Evolutionary conservation across 176 grass and related monocot genomes (phyloP).

Genomic region (Musa beccarii): DNA sequence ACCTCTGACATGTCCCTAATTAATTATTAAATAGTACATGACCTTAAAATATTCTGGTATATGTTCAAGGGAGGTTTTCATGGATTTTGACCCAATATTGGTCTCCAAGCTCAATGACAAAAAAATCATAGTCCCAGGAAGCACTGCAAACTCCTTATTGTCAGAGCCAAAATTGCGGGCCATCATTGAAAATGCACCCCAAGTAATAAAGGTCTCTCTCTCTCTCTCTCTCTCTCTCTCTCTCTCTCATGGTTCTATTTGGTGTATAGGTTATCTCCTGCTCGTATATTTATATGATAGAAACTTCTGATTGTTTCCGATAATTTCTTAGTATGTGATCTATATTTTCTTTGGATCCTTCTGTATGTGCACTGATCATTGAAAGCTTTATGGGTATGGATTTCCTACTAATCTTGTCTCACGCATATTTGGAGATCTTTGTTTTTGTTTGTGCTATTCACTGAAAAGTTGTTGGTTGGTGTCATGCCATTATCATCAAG

Average conservation of each 20-base stretch:
- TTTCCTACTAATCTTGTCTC: not conserved
- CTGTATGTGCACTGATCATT: not conserved
- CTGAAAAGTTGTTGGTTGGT: not conserved
- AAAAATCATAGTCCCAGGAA: constrained; percentile 53
- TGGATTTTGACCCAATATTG: constrained; percentile 64
- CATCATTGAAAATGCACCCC: constrained; percentile 78
- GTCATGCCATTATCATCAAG: not conserved
- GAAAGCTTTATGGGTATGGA: not conserved
- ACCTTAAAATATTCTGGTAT: constrained; percentile 9
- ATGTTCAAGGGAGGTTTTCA: constrained; percentile 66
- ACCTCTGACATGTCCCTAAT: not conserved
- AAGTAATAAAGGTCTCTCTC: constrained; percentile 57
- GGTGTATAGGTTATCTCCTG: not conserved
- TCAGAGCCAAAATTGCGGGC: constrained; percentile 68
- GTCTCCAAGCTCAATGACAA: constrained; percentile 82
- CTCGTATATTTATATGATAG: not conserved
- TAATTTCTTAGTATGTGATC: not conserved
- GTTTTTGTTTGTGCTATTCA: not conserved
- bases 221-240: not conserved
- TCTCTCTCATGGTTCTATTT: not conserved
- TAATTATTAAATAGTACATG: not conserved
- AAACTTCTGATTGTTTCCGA: not conserved
- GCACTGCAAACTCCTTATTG: constrained; percentile 50
- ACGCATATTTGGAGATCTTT: not conserved
- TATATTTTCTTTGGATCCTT: not conserved